Evolutionary conservation across 768 basidiomycete genomes (phyloP).

Genomic region (Macrolepiota fuliginosa): DNA sequence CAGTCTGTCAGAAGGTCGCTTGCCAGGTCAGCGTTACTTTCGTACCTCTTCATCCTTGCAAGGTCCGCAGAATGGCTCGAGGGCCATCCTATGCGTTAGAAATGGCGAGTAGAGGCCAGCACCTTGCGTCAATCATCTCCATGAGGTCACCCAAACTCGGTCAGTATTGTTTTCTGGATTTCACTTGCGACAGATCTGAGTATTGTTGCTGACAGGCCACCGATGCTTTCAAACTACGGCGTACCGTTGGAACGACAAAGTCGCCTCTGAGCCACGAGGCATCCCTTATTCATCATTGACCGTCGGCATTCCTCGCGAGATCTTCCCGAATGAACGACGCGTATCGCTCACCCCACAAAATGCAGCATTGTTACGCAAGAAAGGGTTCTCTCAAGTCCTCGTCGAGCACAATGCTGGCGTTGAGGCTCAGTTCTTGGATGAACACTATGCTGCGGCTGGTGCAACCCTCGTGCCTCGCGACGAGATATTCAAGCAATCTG

Average conservation of each 20-base stretch:
- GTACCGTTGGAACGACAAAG: slow-evolving; percentile 25
- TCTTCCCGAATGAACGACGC: slow-evolving; percentile 74
- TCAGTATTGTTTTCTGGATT: neutral
- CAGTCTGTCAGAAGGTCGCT: neutral
- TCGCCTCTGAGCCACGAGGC: slow-evolving; percentile 28
- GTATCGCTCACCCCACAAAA: slow-evolving; percentile 84
- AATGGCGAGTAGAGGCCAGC: slow-evolving; percentile 23
- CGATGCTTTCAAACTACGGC: slow-evolving; percentile 32
- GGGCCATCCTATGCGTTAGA: slow-evolving; percentile 27
- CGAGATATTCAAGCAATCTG: slow-evolving; percentile 63
- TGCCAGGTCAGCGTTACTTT: slow-evolving; percentile 12
- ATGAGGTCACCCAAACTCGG: slow-evolving; percentile 7
- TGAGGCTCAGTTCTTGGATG: slow-evolving; percentile 77
- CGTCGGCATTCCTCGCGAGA: slow-evolving; percentile 76
- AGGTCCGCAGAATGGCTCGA: slow-evolving; percentile 26
- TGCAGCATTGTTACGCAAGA: slow-evolving; percentile 71
- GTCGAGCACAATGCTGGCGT: slow-evolving; percentile 71
- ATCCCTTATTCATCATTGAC: slow-evolving; percentile 69
- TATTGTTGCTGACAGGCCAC: slow-evolving; percentile 21
- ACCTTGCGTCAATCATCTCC: slow-evolving; percentile 14
- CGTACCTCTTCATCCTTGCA: slow-evolving; percentile 12
- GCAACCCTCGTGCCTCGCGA: slow-evolving; percentile 74
- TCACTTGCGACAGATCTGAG: neutral
- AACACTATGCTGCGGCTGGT: slow-evolving; percentile 75
- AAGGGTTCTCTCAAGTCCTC: slow-evolving; percentile 73